phyloP scores from a whole-genome alignment of 2,329 filamentous ascomycete genomes.

The Orbilia ellipsospora region DNA sequence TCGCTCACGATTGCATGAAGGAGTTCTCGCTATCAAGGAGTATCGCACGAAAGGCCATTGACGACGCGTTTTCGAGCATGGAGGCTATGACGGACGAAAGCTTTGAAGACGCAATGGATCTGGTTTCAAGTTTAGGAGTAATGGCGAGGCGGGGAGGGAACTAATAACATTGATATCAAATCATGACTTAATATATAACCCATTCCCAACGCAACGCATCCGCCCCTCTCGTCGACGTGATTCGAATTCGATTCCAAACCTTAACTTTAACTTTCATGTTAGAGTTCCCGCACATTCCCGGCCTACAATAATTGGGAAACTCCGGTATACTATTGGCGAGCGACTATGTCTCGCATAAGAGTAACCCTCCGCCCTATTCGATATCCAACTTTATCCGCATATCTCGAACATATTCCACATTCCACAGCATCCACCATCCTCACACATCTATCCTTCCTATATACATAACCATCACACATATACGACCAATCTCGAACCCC shows the following conservation, averaged over 20 bases:
- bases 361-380: background rate
- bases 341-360: background rate
- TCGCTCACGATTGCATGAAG: slow-evolving; percentile 91
- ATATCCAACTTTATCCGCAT: background rate
- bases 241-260: slow-evolving; percentile 17
- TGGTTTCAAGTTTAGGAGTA: slow-evolving; percentile 45
- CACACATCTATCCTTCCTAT: slow-evolving; percentile 16
- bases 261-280: slow-evolving; percentile 47
- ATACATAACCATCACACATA: too few relatives aligned
- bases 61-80: slow-evolving; percentile 88
- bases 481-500: background rate
- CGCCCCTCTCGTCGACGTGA: slow-evolving; percentile 13
- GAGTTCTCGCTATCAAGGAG: slow-evolving; percentile 80
- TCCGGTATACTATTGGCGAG: background rate
- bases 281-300: slow-evolving; percentile 32
- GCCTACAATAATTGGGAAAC: background rate
- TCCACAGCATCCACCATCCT: slow-evolving; percentile 24
- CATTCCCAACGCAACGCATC: slow-evolving; percentile 28
- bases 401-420: slow-evolving; percentile 9
- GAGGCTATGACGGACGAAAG: slow-evolving; percentile 91
- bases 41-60: slow-evolving; percentile 83
- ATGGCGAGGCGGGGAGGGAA: slow-evolving; percentile 47
- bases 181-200: background rate
- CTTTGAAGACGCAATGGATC: slow-evolving; percentile 88
- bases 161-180: background rate